Percentiles rank a stretch among this genome's conserved stretches.
phyloP scores from a whole-genome alignment of 257 asterid species.

The Buddleja alternifolia region DNA sequence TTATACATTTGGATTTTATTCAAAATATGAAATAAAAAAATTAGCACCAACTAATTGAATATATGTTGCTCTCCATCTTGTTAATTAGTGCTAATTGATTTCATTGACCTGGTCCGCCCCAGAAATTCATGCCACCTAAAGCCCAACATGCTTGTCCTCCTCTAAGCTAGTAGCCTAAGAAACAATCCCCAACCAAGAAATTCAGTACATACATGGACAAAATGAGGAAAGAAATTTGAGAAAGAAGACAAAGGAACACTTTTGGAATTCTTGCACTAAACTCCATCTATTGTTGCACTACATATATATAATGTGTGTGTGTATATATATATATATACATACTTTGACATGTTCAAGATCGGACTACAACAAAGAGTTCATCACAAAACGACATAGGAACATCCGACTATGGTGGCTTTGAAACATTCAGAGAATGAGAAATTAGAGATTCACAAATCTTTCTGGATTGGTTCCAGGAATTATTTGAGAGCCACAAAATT shows the following conservation, averaged over 20 bases:
- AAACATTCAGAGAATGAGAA: conserved; percentile 6
- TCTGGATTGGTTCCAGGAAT: not conserved
- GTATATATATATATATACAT: not conserved
- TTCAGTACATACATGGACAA: not conserved
- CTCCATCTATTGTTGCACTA: not conserved
- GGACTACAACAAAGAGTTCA: not conserved
- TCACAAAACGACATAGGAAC: conserved; percentile 16
- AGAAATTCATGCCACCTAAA: not conserved
- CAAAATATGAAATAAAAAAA: no score
- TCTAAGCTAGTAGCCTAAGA: no score
- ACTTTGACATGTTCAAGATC: conserved; percentile 19
- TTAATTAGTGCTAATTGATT: not conserved
- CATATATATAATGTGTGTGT: no score
- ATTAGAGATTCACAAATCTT: not conserved
- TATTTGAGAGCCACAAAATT: no score
- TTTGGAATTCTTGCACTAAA: not conserved
- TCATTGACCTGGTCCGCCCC: not conserved
- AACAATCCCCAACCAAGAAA: not conserved
- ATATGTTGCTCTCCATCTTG: not conserved
- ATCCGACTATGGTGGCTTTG: conserved; percentile 10
- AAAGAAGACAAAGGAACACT: not conserved
- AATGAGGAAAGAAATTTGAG: not conserved
- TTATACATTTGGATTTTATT: no score
- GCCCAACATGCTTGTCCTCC: not conserved
- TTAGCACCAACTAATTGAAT: not conserved